Evolutionary conservation across 768 basidiomycete species (phyloP).

Genomic region (Amanita jacksonii): DNA sequence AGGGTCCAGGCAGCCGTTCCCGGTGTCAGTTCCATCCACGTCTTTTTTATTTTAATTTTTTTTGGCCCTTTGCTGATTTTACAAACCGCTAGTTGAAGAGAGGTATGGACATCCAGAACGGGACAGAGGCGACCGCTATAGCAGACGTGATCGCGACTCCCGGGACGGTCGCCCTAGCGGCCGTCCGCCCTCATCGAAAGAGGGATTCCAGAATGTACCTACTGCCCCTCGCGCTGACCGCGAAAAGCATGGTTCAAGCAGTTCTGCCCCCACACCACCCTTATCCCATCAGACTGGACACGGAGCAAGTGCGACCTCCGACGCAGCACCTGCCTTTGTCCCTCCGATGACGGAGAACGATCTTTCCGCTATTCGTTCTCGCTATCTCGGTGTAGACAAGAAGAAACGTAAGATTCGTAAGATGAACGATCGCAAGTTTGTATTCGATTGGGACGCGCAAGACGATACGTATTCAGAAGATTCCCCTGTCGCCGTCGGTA

Average conservation of each 20-base stretch:
- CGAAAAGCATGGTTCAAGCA: slow-evolving; percentile 29
- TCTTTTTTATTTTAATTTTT: no score
- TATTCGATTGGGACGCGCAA: slow-evolving; percentile 98
- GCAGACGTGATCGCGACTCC: slow-evolving; percentile 34
- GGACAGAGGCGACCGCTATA: slow-evolving; percentile 31
- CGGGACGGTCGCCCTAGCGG: slow-evolving; percentile 27
- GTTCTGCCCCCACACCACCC: slow-evolving; percentile 27
- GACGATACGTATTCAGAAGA: slow-evolving; percentile 88
- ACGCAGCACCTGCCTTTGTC: slow-evolving; percentile 30
- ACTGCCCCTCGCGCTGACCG: slow-evolving; percentile 80
- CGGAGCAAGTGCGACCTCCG: slow-evolving; percentile 18
- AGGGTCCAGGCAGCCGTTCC: slow-evolving; percentile 21
- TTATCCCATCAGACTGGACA: slow-evolving; percentile 32
- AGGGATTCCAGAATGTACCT: slow-evolving; percentile 61
- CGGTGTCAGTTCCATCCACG: slow-evolving; percentile 28
- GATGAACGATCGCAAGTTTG: slow-evolving; percentile 93
- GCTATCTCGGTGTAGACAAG: slow-evolving; percentile 90
- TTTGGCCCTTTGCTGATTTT: no score
- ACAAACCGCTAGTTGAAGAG: slow-evolving; percentile 55
- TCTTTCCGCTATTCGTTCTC: slow-evolving; percentile 74
- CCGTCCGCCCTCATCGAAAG: slow-evolving; percentile 30
- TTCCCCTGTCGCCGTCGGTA: slow-evolving; percentile 61
- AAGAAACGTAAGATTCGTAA: slow-evolving; percentile 93
- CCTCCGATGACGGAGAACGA: slow-evolving; percentile 77
- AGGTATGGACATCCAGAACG: slow-evolving; percentile 43